Evolutionary conservation across 306 rosid species (phyloP), one percentile per base, ranked within the genome.

Genomic region (Oemleria cerasiformis): DNA sequence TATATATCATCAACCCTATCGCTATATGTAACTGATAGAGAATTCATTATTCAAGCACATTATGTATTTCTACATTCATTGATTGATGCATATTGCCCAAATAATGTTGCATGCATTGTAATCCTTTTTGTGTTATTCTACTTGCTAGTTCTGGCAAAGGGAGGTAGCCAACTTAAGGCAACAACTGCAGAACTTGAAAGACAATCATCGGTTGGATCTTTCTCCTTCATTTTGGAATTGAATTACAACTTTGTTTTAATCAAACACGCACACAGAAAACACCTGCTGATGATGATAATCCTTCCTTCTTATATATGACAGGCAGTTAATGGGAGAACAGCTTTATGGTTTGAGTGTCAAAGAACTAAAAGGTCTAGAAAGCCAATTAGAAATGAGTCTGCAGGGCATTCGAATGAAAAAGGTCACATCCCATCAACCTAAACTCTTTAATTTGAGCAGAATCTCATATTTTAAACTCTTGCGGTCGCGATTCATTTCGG

Each of bases 81-180:
- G 19, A 55, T 36, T 59, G 70, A 65, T 23, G 30, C 57, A n/a
- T 25, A 25, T 12, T 41, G 36, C 55, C 34, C 9, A 4, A 55
- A 58, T 19, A 55, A 58, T 19, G 51, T 50, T 72, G 63, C 61
- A 15, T 39, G 73, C 56, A 59, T n/a, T 45, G 39, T 12, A 56
- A 25, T 2, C 49, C 9, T 8, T 25, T 58, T 38, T 58, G 43
- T 49, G 14, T 48, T 69, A 13, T 45, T 76, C 39, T 73, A 69
- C 68, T 68, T 75, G 79, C 72, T 80, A 90, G 98, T 80, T 88
- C 74, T 92, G 95, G 98, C 85, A 85, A 74, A 82, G 83, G 83
- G 98, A 92, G 71, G 92, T 81, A 71, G 88, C 84, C 67, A 43
- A 78, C 63, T 86, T 90, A 77, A 85, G 85, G 84, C 96, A 92